Base-by-base conservation (phyloP, 108 stramenopile genomes). In the Nitzschia inconspicua region DNA sequence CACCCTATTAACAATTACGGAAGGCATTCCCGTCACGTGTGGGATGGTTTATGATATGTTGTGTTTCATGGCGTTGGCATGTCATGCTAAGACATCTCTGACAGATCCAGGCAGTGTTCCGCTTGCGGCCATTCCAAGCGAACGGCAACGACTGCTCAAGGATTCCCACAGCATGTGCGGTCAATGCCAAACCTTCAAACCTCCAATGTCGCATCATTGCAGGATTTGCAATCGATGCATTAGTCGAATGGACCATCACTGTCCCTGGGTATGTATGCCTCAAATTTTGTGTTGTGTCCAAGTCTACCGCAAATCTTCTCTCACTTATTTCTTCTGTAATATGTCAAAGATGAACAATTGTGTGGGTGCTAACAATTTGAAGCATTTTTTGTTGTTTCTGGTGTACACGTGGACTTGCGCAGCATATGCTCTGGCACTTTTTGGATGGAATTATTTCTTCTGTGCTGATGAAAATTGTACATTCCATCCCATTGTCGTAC, bases 161-260 rank as follows among this genome's bases (percentile, higher is more conserved):
- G 79, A 67, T 50, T 70, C 73, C 9, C 84, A 92, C 44, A 43
- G 68, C 55, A 84, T 89, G 80, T 89, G 88, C 46, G 72, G 82
- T 1, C 82, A 88, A 32, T 98, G 95, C 63, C 78, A 90, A 57
- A 89, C 87, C 25, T 98, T 86, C 67, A 98, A 96, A 63, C 97
- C 97, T 6, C 82, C 87, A 6, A 57, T 81, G 24, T 89, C 94
- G 7, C 97, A 98, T 66, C 97, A 98, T 63, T 98, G 97, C 78
- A 72, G 95, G n/a, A 94, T 96, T 28, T 98, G 97, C 73, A 78
- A 86, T 70, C 78, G 97, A 14, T 98, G 97, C 72, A 86, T 96
- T 19, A 71, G 76, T 18, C 42, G 90, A 44, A 96, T 98, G 97
- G 97, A 90, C 72, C 97, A 98, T 73, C 97, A 98, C 65, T 98